Evolutionary conservation across 192 early-diverging fungal genomes (phyloP).

Genomic region (Entomortierella beljakovae): DNA sequence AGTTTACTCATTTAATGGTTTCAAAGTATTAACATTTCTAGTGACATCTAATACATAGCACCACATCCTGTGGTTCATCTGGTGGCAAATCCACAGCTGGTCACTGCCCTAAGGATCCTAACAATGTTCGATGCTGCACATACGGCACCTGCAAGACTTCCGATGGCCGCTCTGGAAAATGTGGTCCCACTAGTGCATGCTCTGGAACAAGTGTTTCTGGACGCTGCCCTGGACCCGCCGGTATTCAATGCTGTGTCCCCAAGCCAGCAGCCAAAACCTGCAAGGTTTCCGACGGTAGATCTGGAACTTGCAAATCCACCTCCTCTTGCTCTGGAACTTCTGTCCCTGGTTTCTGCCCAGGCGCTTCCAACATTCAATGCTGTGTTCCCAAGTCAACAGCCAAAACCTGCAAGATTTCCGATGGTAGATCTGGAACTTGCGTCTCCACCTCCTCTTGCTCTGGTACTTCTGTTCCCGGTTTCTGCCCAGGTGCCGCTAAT

Average conservation of each 20-base stretch:
- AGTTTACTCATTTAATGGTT: background rate
- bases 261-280: too few relatives aligned
- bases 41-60: background rate
- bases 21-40: background rate
- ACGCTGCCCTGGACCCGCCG: background rate
- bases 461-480: background rate
- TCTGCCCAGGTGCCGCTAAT: background rate
- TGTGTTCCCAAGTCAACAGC: too few relatives aligned
- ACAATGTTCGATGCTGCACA: background rate
- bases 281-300: background rate
- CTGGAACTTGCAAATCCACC: background rate
- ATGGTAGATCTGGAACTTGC: background rate
- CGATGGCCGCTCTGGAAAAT: conserved; percentile 1
- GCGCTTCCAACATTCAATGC: background rate
- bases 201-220: background rate
- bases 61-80: background rate
- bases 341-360: background rate
- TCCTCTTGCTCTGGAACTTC: background rate
- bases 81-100: background rate
- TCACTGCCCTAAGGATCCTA: background rate
- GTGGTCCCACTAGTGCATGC: background rate
- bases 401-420: background rate
- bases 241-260: conserved; percentile 2
- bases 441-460: background rate
- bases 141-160: background rate